Evolutionary conservation across 2,329 filamentous ascomycete genomes (phyloP), one percentile per base, ranked within the genome.

Genomic region (Fusarium graminum): DNA sequence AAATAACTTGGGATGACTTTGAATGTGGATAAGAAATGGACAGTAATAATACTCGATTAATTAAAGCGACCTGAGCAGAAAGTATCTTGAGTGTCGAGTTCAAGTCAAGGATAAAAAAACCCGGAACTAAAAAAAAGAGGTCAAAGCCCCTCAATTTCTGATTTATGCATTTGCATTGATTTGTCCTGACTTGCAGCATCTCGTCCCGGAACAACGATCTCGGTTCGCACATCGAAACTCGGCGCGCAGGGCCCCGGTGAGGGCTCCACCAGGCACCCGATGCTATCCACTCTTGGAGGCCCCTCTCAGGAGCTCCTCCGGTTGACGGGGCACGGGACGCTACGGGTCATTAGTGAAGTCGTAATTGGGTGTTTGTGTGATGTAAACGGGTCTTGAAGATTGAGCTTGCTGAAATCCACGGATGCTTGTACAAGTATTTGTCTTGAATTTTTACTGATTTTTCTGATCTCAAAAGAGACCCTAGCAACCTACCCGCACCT

Each of bases 281-380:
- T 58, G 17, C 25, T 63, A 43, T 50, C 63, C 63, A 67, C 63
- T 59, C n/a, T 53, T 53, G 32, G 59, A 53, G 42, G 60, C 52
- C 59, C 60, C 59, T 59, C 52, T 28, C 28, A 43, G 36, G 46
- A 58, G 51, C 63, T 63, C 57, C 47, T 67, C 63, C 59, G 64
- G 63, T 66, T 52, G 59, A 67, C 49, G 63, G 63, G 61, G 59
- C 60, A 50, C 29, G 41, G 51, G 58, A 38, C 46, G 47, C 51
- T 59, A 25, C 46, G 14, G 30, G 43, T 42, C 52, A 19, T 54
- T 64, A 34, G 25, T 50, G n/a, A 67, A 51, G 41, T 32, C 39
- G 49, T 53, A 58, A 51, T 66, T 66, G 51, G 57, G 28, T 45
- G 16, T 38, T 47, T 52, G 22, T 30, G 49, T 57, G 17, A 12